Percentiles rank a stretch among this genome's conserved stretches.
These are phyloP conservation scores for Fremontodendron californicum DNA, from an alignment of 345 rosid species.

Conservation along the genomic window DNA sequence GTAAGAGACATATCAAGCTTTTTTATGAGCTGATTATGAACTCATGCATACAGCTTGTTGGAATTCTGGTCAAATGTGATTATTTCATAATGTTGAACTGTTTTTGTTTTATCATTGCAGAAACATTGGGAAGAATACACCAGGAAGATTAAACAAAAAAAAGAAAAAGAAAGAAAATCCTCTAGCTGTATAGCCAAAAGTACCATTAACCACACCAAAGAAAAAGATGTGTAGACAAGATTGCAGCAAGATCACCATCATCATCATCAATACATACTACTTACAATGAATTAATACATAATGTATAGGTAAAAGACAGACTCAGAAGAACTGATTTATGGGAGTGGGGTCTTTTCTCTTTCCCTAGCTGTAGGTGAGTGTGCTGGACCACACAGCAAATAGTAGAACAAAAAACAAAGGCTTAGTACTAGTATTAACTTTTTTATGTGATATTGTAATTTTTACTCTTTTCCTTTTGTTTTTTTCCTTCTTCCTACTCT, in stretches of 20 bases:
- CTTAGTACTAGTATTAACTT: conserved; percentile 5
- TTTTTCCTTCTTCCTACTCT: neutral
- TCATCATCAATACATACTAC: conserved; percentile 40
- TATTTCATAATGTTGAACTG: conserved; percentile 9
- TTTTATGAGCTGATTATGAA: too few relatives aligned
- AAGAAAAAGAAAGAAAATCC: conserved; percentile 24
- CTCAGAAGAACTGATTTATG: conserved; percentile 43
- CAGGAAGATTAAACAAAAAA: too few relatives aligned
- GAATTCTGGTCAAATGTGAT: conserved; percentile 22
- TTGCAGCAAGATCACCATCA: conserved; percentile 11
- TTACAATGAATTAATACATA: conserved; percentile 38
- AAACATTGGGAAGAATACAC: conserved; percentile 19
- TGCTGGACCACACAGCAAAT: conserved; percentile 38
- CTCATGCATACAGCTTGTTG: conserved; percentile 32
- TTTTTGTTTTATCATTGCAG: conserved; percentile 30
- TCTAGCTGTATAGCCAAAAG: conserved; percentile 49
- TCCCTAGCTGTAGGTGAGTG: conserved; percentile 23
- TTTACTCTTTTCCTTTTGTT: neutral
- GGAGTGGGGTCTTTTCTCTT: conserved; percentile 40
- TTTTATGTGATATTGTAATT: conserved; percentile 21
- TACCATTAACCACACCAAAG: conserved; percentile 23
- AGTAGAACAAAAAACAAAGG: conserved; percentile 19
- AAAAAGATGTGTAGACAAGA: conserved; percentile 36
- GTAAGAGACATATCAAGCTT: too few relatives aligned
- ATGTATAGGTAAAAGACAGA: conserved; percentile 46